phyloP scores from a whole-genome alignment of 139 green algal species.

The Pseudopediastrum boryanum region DNA sequence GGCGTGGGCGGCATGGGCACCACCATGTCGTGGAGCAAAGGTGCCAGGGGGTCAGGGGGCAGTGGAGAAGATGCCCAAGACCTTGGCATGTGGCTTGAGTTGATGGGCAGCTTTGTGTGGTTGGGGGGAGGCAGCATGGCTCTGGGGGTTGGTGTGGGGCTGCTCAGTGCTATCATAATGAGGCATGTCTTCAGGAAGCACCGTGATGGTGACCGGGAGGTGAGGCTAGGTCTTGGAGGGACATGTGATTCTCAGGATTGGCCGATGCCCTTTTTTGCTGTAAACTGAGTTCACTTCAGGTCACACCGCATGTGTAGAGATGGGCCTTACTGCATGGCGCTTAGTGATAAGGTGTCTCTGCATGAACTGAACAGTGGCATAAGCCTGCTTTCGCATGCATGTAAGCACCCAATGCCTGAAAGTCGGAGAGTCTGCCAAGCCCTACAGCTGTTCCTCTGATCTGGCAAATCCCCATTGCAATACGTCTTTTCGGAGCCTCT shows the following conservation, averaged over 20 bases:
- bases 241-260: too few relatives aligned
- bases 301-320: not conserved
- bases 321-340: not conserved
- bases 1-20: too few relatives aligned
- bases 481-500: too few relatives aligned
- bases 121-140: constrained; percentile 5
- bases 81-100: not conserved
- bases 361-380: not conserved
- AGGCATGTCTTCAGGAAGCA: constrained; percentile 10
- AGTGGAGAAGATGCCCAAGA: too few relatives aligned
- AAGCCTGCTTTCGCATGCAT: not conserved
- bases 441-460: not conserved
- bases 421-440: not conserved
- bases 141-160: constrained; percentile 9
- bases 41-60: not conserved
- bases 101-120: not conserved
- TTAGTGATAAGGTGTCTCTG: not conserved
- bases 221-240: constrained; percentile 40
- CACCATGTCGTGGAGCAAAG: not conserved
- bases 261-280: too few relatives aligned
- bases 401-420: not conserved
- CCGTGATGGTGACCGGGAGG: constrained; percentile 52
- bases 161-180: constrained; percentile 18
- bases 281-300: not conserved
- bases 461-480: too few relatives aligned